Evolutionary conservation across 129 eudicot genomes (phyloP).

Genomic region (Escallonia herrerae): DNA sequence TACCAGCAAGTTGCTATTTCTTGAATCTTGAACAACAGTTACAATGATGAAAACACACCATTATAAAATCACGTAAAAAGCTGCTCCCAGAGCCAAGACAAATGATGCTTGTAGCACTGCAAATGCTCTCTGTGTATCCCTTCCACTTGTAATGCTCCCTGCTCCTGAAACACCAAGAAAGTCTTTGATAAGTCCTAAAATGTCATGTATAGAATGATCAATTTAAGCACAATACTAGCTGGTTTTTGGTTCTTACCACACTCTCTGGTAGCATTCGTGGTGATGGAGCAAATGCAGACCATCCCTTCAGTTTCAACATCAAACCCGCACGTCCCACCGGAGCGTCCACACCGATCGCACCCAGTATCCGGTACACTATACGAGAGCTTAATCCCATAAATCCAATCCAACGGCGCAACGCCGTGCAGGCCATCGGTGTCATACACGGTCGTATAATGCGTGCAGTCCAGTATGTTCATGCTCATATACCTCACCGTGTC

Average conservation of each 20-base stretch:
- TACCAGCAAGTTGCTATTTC: background rate
- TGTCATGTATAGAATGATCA: no score
- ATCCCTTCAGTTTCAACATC: conserved; percentile 70
- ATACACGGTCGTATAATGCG: conserved; percentile 81
- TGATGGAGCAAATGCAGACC: conserved; percentile 67
- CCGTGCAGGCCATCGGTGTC: conserved; percentile 49
- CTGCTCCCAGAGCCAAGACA: conserved; percentile 5
- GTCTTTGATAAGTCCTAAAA: background rate
- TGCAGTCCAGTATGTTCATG: conserved; percentile 80
- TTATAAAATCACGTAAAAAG: conserved; percentile 7
- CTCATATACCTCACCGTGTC: conserved; percentile 74
- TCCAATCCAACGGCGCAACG: conserved; percentile 76
- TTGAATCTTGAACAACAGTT: background rate
- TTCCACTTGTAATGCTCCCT: conserved; percentile 13
- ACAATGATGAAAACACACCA: background rate
- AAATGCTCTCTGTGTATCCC: conserved; percentile 7
- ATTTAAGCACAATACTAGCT: no score
- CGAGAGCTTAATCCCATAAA: conserved; percentile 65
- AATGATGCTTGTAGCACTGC: conserved; percentile 1
- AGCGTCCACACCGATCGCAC: conserved; percentile 64
- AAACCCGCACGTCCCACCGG: conserved; percentile 90
- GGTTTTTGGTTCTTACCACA: conserved; percentile 43
- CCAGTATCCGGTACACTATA: conserved; percentile 75
- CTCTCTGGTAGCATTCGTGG: conserved; percentile 58
- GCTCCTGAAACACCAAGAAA: conserved; percentile 7